Base-by-base conservation (phyloP, 805 yeast species). In the Wickerhamiella hasegawae region DNA sequence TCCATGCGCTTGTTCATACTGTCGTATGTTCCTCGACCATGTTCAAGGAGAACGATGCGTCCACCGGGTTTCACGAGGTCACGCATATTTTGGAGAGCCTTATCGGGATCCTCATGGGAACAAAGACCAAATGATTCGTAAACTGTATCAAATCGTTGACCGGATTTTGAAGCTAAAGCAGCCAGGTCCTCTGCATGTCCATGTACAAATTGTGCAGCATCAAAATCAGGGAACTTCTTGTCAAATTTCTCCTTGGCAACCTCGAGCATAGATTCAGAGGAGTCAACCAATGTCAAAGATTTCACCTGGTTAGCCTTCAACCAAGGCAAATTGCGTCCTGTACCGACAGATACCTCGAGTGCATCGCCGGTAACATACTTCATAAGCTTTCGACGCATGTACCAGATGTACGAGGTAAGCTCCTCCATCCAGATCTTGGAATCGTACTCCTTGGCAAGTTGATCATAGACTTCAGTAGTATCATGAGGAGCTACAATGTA, bases 81-180 rank as follows among this genome's bases (percentile, higher is more conserved):
- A 12, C 67, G 62, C 73, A 90, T 81, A 48, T 80, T 82, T 41
- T 73, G 59, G 47, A 90, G 60, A 0, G 94, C 92, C 40, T 59
- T 62, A 1, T 80, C 83, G 0, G 98, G 98, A 51, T 90, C 93
- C 45, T 85, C 77, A 51, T 90, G 96, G 0, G 97, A 85, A 58
- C 98, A 90, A 31, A 90, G 61, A 0, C 98, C 98, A 59, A 90
- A 90, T 0, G 96, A 81, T 56, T 90, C 97, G 32, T 81, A 67
- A 18, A 90, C 77, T 0, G 96, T 85, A 52, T 90, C 98, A 52
- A 87, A 90, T 49, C 74, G 74, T 40, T 49, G 52, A 18, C 52
- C 54, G 21, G 59, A 46, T 15, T 42, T 40, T 16, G 53, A 25
- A 1, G 83, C 73, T 31, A 84, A 51, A 2, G 69, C 61, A 2